Evolutionary conservation across 129 eudicot species (phyloP).

Genomic region (Artemisia annua): DNA sequence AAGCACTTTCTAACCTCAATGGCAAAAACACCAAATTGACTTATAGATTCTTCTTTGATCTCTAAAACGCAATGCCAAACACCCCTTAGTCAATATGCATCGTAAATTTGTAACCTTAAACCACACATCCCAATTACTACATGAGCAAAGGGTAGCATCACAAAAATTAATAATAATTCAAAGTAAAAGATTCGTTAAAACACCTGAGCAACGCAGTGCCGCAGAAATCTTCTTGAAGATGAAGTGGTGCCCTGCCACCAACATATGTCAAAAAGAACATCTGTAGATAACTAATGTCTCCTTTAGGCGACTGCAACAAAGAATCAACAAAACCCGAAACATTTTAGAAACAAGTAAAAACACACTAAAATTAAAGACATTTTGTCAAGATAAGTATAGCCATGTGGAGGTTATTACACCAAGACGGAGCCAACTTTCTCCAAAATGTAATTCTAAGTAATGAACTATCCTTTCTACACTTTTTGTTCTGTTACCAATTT

Average conservation of each 20-base stretch:
- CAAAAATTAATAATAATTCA: conserved; percentile 1
- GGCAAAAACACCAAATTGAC: background rate
- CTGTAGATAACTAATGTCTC: conserved; percentile 91
- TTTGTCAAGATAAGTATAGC: background rate
- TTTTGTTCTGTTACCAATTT: too few species aligned
- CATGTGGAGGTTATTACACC: too few species aligned
- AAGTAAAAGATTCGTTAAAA: background rate
- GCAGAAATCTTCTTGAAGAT: conserved; percentile 96
- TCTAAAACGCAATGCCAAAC: too few species aligned
- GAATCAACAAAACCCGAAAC: conserved; percentile 8
- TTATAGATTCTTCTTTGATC: too few species aligned
- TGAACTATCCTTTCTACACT: too few species aligned
- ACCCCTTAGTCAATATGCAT: background rate
- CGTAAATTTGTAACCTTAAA: background rate
- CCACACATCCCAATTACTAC: background rate
- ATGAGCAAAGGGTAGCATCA: conserved; percentile 7
- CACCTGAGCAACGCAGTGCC: conserved; percentile 98
- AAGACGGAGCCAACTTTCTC: too few species aligned
- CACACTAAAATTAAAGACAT: background rate
- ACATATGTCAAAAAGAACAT: conserved; percentile 96
- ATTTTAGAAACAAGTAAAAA: background rate
- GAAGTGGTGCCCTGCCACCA: conserved; percentile 94
- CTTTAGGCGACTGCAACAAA: conserved; percentile 89
- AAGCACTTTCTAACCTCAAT: background rate
- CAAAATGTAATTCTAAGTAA: too few species aligned